Percentiles rank a stretch among this genome's conserved stretches.
Evolutionary conservation across 257 asterid genomes (phyloP).

Genomic region (Solanum boliviense): DNA sequence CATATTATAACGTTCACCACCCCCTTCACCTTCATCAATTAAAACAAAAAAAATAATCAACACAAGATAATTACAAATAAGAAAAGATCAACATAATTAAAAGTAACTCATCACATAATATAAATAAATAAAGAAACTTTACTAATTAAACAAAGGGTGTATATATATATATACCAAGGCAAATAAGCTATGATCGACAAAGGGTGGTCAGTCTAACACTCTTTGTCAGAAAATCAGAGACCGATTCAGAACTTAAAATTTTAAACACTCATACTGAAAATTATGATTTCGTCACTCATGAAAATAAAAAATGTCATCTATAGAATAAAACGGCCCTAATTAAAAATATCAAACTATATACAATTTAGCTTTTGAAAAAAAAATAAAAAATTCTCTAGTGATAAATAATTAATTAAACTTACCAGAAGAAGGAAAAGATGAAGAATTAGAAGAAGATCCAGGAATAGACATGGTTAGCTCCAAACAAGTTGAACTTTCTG

Average conservation of each 20-base stretch:
- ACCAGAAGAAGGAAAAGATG: constrained; percentile 48
- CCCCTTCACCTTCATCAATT: constrained; percentile 23
- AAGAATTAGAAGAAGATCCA: constrained; percentile 38
- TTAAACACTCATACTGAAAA: background rate
- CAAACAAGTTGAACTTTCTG: constrained; percentile 25
- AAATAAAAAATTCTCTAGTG: background rate
- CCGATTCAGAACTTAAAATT: background rate
- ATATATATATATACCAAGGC: background rate
- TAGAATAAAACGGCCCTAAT: background rate
- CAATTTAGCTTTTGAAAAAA: background rate
- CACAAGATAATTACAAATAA: background rate
- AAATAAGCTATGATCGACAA: background rate
- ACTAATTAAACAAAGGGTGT: background rate
- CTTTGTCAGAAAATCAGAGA: background rate
- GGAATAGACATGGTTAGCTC: constrained; percentile 65
- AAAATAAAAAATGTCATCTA: too few relatives aligned
- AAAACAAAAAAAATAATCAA: background rate
- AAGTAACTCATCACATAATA: background rate
- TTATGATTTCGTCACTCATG: background rate
- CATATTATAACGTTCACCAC: constrained; percentile 13
- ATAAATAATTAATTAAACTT: background rate
- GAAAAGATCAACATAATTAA: background rate
- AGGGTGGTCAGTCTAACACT: background rate
- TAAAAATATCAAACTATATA: background rate
- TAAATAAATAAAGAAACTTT: background rate